Evolutionary conservation across 177 flowering plant species (phyloP), one percentile per base, ranked within the genome.

Genomic region (Vitis hybrid): DNA sequence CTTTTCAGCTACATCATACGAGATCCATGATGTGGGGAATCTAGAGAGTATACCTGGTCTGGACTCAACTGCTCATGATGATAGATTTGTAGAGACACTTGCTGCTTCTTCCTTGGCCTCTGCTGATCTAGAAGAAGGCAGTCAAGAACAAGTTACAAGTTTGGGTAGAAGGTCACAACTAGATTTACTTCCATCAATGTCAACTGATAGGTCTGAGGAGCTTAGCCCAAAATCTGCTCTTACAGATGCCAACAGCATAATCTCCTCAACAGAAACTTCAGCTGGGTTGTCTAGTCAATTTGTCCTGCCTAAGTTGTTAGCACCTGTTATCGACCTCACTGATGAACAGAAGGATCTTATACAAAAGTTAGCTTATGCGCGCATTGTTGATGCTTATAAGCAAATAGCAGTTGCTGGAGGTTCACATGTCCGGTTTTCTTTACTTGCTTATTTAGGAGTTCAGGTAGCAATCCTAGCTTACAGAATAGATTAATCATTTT

Each of bases 361-460:
- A 66, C 98, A 93, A 74, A 83, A 77, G 64, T 66, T 83, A 52
- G 86, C 89, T 56, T 96, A 84, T 72, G 62, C 73, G 48, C 97
- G 92, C 70, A 86, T 96, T 18, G 60, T 92, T 77, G 93, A 93
- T 72, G 91, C 92, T 62, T 89, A 93, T 72, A 96, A 90, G 82
- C 91, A 90, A 76, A 82, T 89, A 58, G 80, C 87, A 51, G 79
- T 81, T 58, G 85, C 97, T 48, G 99, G 99, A 51, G 89, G 92
- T 51, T 84, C 97, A 66, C 77, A 86, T 67, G 61, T 83, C 48
- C 93, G 88, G 60, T 86, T 78, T 74, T 89, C 97, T 60, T 61
- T 96, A 62, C 98, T 96, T 77, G 84, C 97, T 62, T 81, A 75
- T 79, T 75, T 94, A 65, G 98, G 90, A 71, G 88, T 88, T 68